Evolutionary conservation across 306 rosid species (phyloP).

Genomic region (Nissolia schottii): DNA sequence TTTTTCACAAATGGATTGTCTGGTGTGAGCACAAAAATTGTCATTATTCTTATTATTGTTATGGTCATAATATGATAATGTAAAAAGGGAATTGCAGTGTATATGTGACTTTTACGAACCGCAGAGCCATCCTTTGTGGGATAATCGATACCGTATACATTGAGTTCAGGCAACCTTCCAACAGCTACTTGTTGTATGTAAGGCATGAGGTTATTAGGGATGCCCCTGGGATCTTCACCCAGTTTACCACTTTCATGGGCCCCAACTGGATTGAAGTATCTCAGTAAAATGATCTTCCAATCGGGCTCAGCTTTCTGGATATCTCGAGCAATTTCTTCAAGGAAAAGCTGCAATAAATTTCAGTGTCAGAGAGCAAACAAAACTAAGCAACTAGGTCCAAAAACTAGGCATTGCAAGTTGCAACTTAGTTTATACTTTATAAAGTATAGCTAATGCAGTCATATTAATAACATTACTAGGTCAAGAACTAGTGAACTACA

Average conservation of each 20-base stretch:
- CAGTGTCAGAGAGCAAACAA: conserved; percentile 8
- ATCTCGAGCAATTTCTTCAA: conserved; percentile 83
- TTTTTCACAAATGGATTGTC: background rate
- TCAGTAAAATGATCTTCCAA: conserved; percentile 73
- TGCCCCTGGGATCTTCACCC: conserved; percentile 96
- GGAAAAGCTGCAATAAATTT: conserved; percentile 58
- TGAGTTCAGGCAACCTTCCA: conserved; percentile 85
- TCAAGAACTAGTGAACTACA: background rate
- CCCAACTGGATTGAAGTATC: conserved; percentile 97
- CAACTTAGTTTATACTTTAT: background rate
- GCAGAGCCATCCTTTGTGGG: conserved; percentile 91
- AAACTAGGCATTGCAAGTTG: background rate
- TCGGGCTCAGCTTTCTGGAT: conserved; percentile 80
- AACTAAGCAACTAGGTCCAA: conserved; percentile 4
- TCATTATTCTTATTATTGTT: background rate
- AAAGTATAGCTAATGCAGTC: background rate
- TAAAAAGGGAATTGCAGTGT: background rate
- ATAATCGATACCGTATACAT: conserved; percentile 79
- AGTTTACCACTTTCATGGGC: conserved; percentile 91
- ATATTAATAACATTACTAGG: background rate
- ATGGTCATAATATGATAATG: background rate
- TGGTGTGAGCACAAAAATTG: background rate
- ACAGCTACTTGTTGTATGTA: conserved; percentile 93
- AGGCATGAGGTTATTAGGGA: conserved; percentile 96
- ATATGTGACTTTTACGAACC: conserved; percentile 38